Conservation (phyloP, 805 yeast genomes). For the Sugiyamaella qingdaonensis region DNA sequence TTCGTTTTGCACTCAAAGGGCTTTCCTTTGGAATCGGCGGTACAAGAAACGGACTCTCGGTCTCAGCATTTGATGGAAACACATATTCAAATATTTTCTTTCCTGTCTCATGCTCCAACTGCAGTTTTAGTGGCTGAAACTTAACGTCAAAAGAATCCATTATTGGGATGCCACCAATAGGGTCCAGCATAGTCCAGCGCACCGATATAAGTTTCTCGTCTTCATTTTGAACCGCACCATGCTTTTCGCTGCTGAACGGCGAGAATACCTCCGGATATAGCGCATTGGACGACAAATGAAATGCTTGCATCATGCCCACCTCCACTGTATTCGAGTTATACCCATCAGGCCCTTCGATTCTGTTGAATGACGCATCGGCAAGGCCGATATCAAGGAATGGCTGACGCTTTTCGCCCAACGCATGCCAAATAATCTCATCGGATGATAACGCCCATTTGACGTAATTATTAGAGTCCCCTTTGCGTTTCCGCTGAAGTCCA, state of each 20-base stretch:
- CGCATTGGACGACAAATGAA: constrained; percentile 55
- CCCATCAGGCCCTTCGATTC: constrained; percentile 62
- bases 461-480: constrained; percentile 30
- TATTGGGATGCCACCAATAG: constrained; percentile 89
- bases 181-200: constrained; percentile 74
- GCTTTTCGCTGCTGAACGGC: constrained; percentile 37
- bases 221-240: constrained; percentile 8
- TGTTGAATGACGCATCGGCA: constrained; percentile 54
- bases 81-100: constrained; percentile 58
- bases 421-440: constrained; percentile 66
- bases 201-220: constrained; percentile 39
- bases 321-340: constrained; percentile 59
- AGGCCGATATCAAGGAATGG: constrained; percentile 71
- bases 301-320: constrained; percentile 61
- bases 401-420: constrained; percentile 53
- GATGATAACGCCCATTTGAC: constrained; percentile 53
- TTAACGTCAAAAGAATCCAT: constrained; percentile 58
- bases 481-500: constrained; percentile 26
- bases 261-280: constrained; percentile 68
- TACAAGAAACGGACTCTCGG: constrained; percentile 25
- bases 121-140: constrained; percentile 64
- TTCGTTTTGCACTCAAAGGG: constrained; percentile 6
- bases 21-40: constrained; percentile 12
- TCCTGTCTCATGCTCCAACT: constrained; percentile 69
- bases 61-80: constrained; percentile 52